Conservation (phyloP, 169 alveolate species). For the Plasmodium malariae region DNA sequence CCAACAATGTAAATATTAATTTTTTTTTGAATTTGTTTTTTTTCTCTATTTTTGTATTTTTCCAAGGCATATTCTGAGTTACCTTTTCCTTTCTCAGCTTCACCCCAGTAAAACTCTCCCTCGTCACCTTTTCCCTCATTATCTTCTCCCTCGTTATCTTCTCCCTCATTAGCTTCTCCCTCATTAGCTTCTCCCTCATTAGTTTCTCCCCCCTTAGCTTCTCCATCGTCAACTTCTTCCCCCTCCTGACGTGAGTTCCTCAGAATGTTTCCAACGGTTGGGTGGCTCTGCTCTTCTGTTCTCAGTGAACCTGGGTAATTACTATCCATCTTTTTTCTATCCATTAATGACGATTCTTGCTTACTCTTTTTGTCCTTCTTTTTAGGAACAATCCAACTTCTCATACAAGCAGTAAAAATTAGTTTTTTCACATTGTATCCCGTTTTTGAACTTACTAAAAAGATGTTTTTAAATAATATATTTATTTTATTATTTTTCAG, state of each 20-base stretch:
- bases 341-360: not conserved
- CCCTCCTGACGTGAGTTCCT: not conserved
- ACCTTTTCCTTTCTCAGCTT: not conserved
- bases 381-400: conserved; percentile 9
- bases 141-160: not conserved
- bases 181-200: not conserved
- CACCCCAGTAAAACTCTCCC: not conserved
- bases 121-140: not conserved
- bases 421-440: conserved; percentile 70
- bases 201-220: not conserved
- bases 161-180: not conserved
- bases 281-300: not conserved
- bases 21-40: conserved; percentile 7
- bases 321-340: too few relatives aligned
- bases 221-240: not conserved
- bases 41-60: not conserved
- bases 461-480: conserved; percentile 54
- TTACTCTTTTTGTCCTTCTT: conserved; percentile 17
- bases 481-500: conserved; percentile 55
- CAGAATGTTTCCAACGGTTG: too few relatives aligned
- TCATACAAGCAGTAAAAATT: conserved; percentile 38
- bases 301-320: not conserved
- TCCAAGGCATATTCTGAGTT: not conserved
- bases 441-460: conserved; percentile 75
- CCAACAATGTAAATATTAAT: conserved; percentile 58